Percentiles rank a stretch among this genome's conserved stretches.
These are phyloP conservation scores for Avena sativa DNA, from an alignment of 176 grass and related monocot genomes.

Conservation along the genomic window DNA sequence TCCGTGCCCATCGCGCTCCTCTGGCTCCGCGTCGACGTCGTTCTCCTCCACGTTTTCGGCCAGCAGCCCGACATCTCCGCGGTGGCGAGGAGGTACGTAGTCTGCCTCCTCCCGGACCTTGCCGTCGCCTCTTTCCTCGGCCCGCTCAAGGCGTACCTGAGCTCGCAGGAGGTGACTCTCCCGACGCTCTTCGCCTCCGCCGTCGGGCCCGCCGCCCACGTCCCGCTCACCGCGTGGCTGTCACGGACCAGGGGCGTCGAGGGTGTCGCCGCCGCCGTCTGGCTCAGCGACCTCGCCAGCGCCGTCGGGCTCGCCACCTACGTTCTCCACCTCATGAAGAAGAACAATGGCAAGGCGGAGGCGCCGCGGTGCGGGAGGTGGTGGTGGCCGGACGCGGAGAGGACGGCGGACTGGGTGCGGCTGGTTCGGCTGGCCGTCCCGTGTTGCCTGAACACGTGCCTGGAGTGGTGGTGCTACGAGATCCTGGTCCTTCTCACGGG, in stretches of 20 bases:
- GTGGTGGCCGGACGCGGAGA: constrained; percentile 44
- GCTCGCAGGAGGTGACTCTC: constrained; percentile 78
- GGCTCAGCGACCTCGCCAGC: constrained; percentile 67
- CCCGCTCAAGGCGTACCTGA: constrained; percentile 84
- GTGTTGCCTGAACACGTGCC: constrained; percentile 86
- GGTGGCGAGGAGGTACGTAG: constrained; percentile 51
- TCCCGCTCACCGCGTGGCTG: constrained; percentile 62
- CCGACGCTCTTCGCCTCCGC: constrained; percentile 66
- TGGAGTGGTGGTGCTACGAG: constrained; percentile 99
- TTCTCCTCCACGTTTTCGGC: constrained; percentile 63
- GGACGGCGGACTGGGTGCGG: constrained; percentile 51
- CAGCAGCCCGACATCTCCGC: constrained; percentile 70
- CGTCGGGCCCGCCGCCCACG: constrained; percentile 62
- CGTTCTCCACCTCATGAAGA: constrained; percentile 6
- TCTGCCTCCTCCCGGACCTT: constrained; percentile 72
- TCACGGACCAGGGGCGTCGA: constrained; percentile 55
- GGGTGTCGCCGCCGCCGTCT: constrained; percentile 73
- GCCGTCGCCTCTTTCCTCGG: constrained; percentile 63
- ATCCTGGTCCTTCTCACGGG: constrained; percentile 87
- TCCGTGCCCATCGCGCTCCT: constrained; percentile 68
- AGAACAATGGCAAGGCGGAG: background rate
- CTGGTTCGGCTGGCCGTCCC: constrained; percentile 64
- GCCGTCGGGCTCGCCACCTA: constrained; percentile 56
- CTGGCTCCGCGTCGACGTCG: constrained; percentile 72
- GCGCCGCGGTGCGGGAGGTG: constrained; percentile 13